Evolutionary conservation across 768 basidiomycete genomes (phyloP), one percentile per base, ranked within the genome.

Genomic region (Hypholoma sublateritium): DNA sequence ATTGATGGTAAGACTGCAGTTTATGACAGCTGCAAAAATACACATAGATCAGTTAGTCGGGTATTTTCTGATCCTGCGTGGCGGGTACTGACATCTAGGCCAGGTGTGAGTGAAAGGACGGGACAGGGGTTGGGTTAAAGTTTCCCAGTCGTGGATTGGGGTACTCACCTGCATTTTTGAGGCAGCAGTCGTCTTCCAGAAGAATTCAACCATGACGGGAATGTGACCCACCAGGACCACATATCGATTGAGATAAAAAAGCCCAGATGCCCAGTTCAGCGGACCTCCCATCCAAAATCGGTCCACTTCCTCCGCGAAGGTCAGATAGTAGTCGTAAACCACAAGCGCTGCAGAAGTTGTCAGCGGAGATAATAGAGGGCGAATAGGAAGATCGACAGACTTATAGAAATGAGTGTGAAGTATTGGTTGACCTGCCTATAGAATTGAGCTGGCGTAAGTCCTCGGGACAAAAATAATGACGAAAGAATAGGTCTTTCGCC

Each of bases 271-370:
- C 69, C 70, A 74, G 36, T 66, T 72, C 2, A 63, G 51, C 53
- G 60, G 59, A 0, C 79, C 77, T 75, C 65, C 72, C 74, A 17
- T 50, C 82, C 83, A 84, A 65, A 77, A 78, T 13, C 72, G 65
- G 19, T 74, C 70, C 6, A 79, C 68, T 57, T 84, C 83, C 25
- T 57, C 50, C 0, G 59, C 46, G 4, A 84, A 59, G 0, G 83
- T 84, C 37, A 82, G 65, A 39, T 71, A 36, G 57, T 79, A 80
- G 48, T 84, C 83, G 48, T 79, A 78, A 14, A 75, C 62, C n/a
- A 77, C 68, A 41, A 78, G 66, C 4, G 71, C 76, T 77, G 43
- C 19, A 41, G 39, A 36, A 45, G 25, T 34, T 47, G n/a, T 35
- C 25, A 47, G 21, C 22, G 35, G 11, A 28, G 42, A 9, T 16